phyloP scores from a whole-genome alignment of 805 yeast species.

The Monosporozyma aerobia region DNA sequence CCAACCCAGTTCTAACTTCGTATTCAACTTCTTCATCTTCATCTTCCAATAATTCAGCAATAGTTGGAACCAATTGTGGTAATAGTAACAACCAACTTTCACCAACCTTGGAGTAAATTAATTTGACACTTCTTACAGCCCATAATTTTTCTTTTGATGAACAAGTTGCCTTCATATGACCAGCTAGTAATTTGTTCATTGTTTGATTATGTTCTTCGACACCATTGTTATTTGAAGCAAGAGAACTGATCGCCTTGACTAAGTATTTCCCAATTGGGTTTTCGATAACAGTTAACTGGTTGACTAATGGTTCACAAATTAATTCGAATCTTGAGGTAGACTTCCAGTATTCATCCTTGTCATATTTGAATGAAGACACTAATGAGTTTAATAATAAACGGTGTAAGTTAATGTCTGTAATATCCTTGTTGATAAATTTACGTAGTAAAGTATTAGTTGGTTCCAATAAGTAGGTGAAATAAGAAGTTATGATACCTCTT shows the following conservation, averaged over 20 bases:
- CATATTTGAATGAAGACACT: slow-evolving; percentile 74
- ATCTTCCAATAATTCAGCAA: slow-evolving; percentile 91
- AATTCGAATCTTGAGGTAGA: slow-evolving; percentile 74
- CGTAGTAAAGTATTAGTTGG: slow-evolving; percentile 49
- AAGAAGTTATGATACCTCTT: slow-evolving; percentile 79
- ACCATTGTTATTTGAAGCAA: slow-evolving; percentile 62
- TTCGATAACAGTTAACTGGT: slow-evolving; percentile 61
- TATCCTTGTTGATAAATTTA: slow-evolving; percentile 37
- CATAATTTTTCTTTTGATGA: slow-evolving; percentile 56
- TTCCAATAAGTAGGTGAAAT: slow-evolving; percentile 78
- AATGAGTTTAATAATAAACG: slow-evolving; percentile 67
- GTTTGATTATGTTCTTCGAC: slow-evolving; percentile 65
- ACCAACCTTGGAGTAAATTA: slow-evolving; percentile 82
- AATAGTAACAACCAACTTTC: slow-evolving; percentile 87
- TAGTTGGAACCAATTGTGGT: slow-evolving; percentile 91
- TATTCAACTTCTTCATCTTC: slow-evolving; percentile 89
- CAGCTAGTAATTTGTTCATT: slow-evolving; percentile 53
- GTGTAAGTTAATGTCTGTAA: slow-evolving; percentile 48
- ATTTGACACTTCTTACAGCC: slow-evolving; percentile 72
- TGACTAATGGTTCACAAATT: slow-evolving; percentile 51
- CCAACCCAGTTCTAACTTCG: slow-evolving; percentile 85
- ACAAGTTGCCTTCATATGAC: slow-evolving; percentile 59
- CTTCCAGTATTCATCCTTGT: slow-evolving; percentile 93
- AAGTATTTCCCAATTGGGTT: slow-evolving; percentile 68
- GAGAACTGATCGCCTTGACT: slow-evolving; percentile 68